These are phyloP conservation scores for Acer yangbiense DNA, from an alignment of 345 rosid species.

Conservation along the genomic window DNA sequence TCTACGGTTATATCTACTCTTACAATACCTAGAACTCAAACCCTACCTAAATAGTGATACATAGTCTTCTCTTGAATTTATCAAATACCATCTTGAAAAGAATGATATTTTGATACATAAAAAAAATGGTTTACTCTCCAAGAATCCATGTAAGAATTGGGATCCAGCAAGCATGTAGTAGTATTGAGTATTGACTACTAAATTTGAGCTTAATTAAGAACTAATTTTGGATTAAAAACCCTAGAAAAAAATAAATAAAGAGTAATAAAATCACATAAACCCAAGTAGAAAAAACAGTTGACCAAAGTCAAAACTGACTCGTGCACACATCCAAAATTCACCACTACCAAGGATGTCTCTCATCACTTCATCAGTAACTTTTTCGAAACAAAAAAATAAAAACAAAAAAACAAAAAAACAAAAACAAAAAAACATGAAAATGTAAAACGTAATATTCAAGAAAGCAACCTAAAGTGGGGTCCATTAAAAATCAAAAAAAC, in stretches of 20 bases:
- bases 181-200: too few relatives aligned
- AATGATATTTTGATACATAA: too few relatives aligned
- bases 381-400: neutral
- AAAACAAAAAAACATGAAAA: neutral
- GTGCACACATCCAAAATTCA: neutral
- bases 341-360: conserved; percentile 3
- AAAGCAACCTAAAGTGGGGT: neutral
- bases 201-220: neutral
- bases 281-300: neutral
- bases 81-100: too few relatives aligned
- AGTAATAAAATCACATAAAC: neutral
- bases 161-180: too few relatives aligned
- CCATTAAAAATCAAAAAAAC: neutral
- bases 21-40: too few relatives aligned
- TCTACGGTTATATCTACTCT: too few relatives aligned
- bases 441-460: neutral
- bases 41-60: too few relatives aligned
- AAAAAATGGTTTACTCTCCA: too few relatives aligned
- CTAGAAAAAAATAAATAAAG: too few relatives aligned
- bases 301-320: conserved; percentile 13
- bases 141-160: too few relatives aligned
- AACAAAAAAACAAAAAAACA: neutral
- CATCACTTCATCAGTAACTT: neutral
- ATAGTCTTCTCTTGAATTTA: too few relatives aligned
- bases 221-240: neutral